Base-by-base conservation (phyloP, 306 rosid species). In the Vicia villosa region DNA sequence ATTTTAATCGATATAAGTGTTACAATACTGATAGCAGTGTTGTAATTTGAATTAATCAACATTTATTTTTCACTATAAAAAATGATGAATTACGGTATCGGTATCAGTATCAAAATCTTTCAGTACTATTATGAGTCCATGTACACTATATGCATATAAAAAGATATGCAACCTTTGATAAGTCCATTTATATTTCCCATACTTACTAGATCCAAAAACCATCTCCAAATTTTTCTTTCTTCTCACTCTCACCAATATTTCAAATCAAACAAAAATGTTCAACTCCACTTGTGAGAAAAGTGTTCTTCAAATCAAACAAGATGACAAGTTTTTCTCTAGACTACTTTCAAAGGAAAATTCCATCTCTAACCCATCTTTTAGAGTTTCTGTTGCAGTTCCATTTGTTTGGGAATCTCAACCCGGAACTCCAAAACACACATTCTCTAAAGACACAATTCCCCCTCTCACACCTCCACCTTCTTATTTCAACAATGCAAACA, bases 401-500 rank as follows among this genome's bases (percentile, higher is more conserved):
- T 90, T 94, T 72, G 52, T 72, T 22, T 93, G 96, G 97, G 98
- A 93, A 67, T 90, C 97, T 66, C 80, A 73, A 41, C 98, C 98
- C 17, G 97, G 98, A 1, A 93, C 94, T 1, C 96, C 98, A 0
- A 90, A 88, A 50, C 42, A 78, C 50, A 79, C 81, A 26, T 70
- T 83, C 59, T 70, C 81, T 41, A 83, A 86, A 13, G 62, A 63
- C 69, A 63, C 79, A 13, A 74, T 88, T 6, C 94, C 97, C 49
- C 93, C 96, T 61, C 85, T 93, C 0, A 88, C 96, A 61, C 98
- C 97, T 42, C 97, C 97, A 45, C 98, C 98, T 38, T 80, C 97
- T 17, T 88, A 81, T 9, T 60, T 79, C 45, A 71, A 65, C 69
- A 60, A 46, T 57, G 11, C 13, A 45, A 72, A 37, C 40, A 58